Conservation (phyloP, 2,329 filamentous ascomycete genomes). For the Claviceps fusiformis region DNA sequence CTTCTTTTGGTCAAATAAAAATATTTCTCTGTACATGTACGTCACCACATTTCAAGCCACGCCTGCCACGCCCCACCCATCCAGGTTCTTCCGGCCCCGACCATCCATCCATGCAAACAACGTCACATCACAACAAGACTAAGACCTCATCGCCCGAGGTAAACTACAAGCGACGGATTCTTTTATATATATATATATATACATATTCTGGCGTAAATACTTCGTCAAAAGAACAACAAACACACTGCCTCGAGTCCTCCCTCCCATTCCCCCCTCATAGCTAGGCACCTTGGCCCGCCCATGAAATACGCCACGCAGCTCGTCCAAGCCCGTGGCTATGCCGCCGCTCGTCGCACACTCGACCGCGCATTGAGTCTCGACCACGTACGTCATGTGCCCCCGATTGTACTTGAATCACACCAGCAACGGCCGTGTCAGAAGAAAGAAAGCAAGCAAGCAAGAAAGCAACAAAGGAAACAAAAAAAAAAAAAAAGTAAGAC, state of each 20-base stretch:
- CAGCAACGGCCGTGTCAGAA: not conserved
- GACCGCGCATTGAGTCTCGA: conserved; percentile 38
- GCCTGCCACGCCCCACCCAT: not conserved
- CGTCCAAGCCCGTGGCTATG: conserved; percentile 20
- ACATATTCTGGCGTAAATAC: too few relatives aligned
- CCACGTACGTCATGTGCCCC: conserved; percentile 28
- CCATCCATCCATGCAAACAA: not conserved
- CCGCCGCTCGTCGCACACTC: conserved; percentile 20
- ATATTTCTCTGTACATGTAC: too few relatives aligned
- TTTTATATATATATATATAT: too few relatives aligned
- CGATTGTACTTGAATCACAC: too few relatives aligned
- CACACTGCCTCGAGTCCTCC: too few relatives aligned
- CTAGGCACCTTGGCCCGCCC: not conserved
- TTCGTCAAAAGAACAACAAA: too few relatives aligned
- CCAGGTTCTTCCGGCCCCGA: conserved; percentile 9
- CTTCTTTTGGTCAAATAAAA: too few relatives aligned
- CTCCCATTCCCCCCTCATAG: not conserved
- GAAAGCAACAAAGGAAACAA: too few relatives aligned
- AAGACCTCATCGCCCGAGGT: not conserved
- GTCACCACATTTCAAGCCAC: not conserved
- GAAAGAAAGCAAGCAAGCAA: not conserved
- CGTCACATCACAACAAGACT: too few relatives aligned
- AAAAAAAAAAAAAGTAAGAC: not conserved
- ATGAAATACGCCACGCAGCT: conserved; percentile 14
- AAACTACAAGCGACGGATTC: not conserved